Conservation (phyloP, 768 basidiomycete species). For the Arthromyces matolae region DNA sequence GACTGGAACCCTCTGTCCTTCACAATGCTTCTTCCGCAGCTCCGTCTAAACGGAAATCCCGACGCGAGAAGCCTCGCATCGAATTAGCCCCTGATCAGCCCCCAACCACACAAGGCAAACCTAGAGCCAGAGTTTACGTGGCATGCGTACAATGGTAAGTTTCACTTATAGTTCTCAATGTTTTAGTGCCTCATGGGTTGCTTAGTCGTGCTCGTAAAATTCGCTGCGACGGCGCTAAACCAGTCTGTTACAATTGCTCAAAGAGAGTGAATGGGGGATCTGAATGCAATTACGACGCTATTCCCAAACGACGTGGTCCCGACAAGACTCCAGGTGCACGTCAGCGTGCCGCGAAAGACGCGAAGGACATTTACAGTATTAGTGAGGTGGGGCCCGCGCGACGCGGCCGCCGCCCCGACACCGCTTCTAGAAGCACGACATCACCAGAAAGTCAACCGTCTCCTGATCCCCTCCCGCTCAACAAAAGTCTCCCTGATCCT, state of each 20-base stretch:
- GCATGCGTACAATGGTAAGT: slow-evolving; percentile 76
- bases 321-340: slow-evolving; percentile 79
- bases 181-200: neutral
- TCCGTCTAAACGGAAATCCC: slow-evolving; percentile 35
- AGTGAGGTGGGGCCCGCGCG: slow-evolving; percentile 27
- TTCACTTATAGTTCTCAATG: slow-evolving; percentile 8
- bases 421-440: slow-evolving; percentile 9
- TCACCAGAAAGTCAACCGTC: slow-evolving; percentile 6
- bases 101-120: slow-evolving; percentile 77
- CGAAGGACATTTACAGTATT: slow-evolving; percentile 33
- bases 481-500: slow-evolving; percentile 8
- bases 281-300: slow-evolving; percentile 63
- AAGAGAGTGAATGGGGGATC: slow-evolving; percentile 42
- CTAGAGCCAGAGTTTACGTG: slow-evolving; percentile 69
- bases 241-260: slow-evolving; percentile 69
- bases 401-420: slow-evolving; percentile 33
- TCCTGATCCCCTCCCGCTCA: neutral
- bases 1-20: slow-evolving; percentile 1
- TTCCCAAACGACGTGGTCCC: slow-evolving; percentile 77
- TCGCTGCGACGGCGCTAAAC: slow-evolving; percentile 79
- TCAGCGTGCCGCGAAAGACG: slow-evolving; percentile 51
- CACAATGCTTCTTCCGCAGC: slow-evolving; percentile 1
- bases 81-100: slow-evolving; percentile 75
- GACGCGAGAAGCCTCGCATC: slow-evolving; percentile 56
- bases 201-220: slow-evolving; percentile 72